These are phyloP conservation scores for Cercospora berteroae DNA, from an alignment of 2,329 filamentous ascomycete species.

Conservation along the genomic window DNA sequence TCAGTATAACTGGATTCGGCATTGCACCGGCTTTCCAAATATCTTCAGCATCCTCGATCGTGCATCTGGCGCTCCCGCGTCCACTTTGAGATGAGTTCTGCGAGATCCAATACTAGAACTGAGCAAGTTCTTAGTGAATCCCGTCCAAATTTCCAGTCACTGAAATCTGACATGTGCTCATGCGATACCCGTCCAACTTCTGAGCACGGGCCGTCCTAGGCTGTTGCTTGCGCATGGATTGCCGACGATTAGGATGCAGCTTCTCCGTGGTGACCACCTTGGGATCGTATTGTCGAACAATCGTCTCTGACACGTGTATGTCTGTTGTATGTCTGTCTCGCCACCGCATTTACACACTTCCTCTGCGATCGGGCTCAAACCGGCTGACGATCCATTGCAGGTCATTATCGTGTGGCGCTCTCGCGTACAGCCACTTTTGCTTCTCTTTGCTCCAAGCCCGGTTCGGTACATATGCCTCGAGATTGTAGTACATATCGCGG, in stretches of 20 bases:
- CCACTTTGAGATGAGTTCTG: neutral
- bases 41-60: neutral
- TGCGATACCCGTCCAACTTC: neutral
- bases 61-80: neutral
- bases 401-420: conserved; percentile 40
- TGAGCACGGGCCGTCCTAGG: neutral
- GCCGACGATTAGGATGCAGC: neutral
- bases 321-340: neutral
- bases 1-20: neutral
- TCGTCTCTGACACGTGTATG: neutral
- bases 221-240: neutral
- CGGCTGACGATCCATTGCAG: conserved; percentile 34
- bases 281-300: neutral
- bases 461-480: conserved; percentile 58
- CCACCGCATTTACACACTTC: neutral
- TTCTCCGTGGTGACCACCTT: neutral
- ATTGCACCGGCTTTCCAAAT: neutral
- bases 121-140: neutral
- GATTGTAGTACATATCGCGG: conserved; percentile 59
- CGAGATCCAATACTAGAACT: neutral
- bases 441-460: conserved; percentile 52
- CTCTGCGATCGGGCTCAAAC: conserved; percentile 12
- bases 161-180: neutral
- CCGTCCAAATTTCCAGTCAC: neutral
- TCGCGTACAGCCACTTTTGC: conserved; percentile 51